phyloP scores from a whole-genome alignment of 331 rosid genomes.

The Quercus lobata region DNA sequence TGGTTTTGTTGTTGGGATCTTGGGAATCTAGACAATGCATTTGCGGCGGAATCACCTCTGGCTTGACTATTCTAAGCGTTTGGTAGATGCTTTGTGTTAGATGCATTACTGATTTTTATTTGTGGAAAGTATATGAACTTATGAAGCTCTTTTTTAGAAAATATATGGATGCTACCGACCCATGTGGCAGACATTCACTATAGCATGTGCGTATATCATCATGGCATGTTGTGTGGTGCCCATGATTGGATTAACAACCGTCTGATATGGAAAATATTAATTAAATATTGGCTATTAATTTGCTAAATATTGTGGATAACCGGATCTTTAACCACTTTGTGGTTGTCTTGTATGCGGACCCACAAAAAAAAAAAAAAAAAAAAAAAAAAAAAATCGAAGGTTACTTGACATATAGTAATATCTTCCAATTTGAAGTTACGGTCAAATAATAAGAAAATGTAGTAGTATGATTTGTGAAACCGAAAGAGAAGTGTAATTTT shows the following conservation, averaged over 20 bases:
- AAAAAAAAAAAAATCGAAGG: too few relatives aligned
- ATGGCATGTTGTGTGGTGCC: slow-evolving; percentile 17
- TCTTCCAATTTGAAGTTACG: too few relatives aligned
- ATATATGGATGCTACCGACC: neutral
- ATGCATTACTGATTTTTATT: neutral
- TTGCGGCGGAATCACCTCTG: neutral
- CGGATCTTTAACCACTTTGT: neutral
- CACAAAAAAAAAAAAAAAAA: neutral
- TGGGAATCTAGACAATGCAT: slow-evolving; percentile 15
- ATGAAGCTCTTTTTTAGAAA: neutral
- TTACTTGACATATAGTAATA: too few relatives aligned
- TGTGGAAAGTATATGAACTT: neutral
- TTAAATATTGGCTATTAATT: neutral
- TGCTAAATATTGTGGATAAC: neutral
- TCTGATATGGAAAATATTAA: too few relatives aligned
- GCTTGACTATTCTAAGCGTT: slow-evolving; percentile 16
- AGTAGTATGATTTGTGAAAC: too few relatives aligned
- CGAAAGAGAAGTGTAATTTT: too few relatives aligned
- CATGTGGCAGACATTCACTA: slow-evolving; percentile 11
- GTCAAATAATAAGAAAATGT: too few relatives aligned
- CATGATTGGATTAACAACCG: slow-evolving; percentile 1
- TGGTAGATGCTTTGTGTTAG: slow-evolving; percentile 2
- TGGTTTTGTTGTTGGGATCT: slow-evolving; percentile 10
- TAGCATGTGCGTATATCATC: neutral
- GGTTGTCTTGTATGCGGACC: neutral